phyloP scores from a whole-genome alignment of 2,329 filamentous ascomycete species.

The Talaromyces piceae region DNA sequence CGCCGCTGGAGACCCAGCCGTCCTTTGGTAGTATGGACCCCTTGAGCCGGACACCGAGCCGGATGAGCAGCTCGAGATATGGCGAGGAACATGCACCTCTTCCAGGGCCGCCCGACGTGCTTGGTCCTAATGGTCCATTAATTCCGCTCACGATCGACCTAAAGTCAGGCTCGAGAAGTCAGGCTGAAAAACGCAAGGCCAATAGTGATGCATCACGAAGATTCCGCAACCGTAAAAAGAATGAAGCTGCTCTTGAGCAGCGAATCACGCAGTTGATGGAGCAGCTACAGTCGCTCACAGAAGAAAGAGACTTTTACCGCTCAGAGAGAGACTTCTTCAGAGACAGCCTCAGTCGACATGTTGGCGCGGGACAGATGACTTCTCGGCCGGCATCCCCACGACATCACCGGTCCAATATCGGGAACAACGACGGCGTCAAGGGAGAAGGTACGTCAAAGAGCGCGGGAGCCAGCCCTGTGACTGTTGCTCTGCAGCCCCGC shows the following conservation, averaged over 20 bases:
- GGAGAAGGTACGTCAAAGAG: neutral
- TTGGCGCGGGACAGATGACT: conserved; percentile 21
- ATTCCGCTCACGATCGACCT: conserved; percentile 33
- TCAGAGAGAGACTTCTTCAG: conserved; percentile 35
- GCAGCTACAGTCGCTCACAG: conserved; percentile 25
- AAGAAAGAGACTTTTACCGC: conserved; percentile 34
- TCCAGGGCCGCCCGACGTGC: conserved; percentile 1
- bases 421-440: conserved; percentile 8
- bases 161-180: conserved; percentile 35
- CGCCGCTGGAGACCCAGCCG: conserved; percentile 14
- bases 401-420: conserved; percentile 9
- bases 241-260: conserved; percentile 33
- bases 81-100: conserved; percentile 14
- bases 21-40: conserved; percentile 22
- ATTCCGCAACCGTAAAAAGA: conserved; percentile 36
- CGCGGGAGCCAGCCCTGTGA: neutral
- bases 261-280: conserved; percentile 28
- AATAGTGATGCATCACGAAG: conserved; percentile 37
- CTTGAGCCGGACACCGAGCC: conserved; percentile 18
- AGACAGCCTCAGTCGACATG: conserved; percentile 23
- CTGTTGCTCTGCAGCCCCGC: neutral
- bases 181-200: conserved; percentile 36
- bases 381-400: conserved; percentile 27
- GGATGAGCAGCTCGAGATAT: conserved; percentile 16
- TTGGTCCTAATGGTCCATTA: conserved; percentile 16